Evolutionary conservation across 441 rosid species (phyloP).

Genomic region (Populus hybrid): DNA sequence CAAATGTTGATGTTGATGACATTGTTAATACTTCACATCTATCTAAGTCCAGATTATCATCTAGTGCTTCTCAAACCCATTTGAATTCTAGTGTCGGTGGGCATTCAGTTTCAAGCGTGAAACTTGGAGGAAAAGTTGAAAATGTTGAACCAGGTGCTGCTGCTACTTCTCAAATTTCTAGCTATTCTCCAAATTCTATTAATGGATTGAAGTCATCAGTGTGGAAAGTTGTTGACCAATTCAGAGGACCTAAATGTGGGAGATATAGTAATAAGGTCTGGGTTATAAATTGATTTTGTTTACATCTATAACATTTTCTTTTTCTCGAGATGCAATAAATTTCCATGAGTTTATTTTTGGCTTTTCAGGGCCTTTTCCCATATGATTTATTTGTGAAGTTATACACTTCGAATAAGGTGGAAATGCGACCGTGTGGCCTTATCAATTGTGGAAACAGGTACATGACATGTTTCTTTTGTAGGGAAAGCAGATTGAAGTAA

Average conservation of each 20-base stretch:
- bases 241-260: slow-evolving; percentile 60
- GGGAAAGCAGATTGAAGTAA: slow-evolving; percentile 1
- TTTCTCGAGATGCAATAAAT: not conserved
- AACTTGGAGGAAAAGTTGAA: slow-evolving; percentile 32
- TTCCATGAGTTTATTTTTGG: slow-evolving; percentile 6
- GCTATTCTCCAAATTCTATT: slow-evolving; percentile 34
- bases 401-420: slow-evolving; percentile 58
- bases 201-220: slow-evolving; percentile 67
- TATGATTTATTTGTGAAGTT: slow-evolving; percentile 73
- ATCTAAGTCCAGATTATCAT: slow-evolving; percentile 26
- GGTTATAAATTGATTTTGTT: slow-evolving; percentile 10
- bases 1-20: slow-evolving; percentile 27
- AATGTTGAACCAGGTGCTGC: slow-evolving; percentile 24
- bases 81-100: slow-evolving; percentile 26
- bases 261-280: slow-evolving; percentile 68
- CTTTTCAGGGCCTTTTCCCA: slow-evolving; percentile 51
- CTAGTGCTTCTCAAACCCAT: slow-evolving; percentile 30
- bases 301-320: slow-evolving; percentile 7
- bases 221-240: slow-evolving; percentile 67
- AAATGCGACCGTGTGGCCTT: slow-evolving; percentile 81
- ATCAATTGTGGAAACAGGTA: slow-evolving; percentile 92
- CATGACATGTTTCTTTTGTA: not conserved
- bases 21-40: slow-evolving; percentile 20
- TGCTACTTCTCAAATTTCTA: slow-evolving; percentile 19
- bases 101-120: slow-evolving; percentile 32